phyloP scores from a whole-genome alignment of 495 filamentous ascomycete genomes.

The Penicillium daleae region DNA sequence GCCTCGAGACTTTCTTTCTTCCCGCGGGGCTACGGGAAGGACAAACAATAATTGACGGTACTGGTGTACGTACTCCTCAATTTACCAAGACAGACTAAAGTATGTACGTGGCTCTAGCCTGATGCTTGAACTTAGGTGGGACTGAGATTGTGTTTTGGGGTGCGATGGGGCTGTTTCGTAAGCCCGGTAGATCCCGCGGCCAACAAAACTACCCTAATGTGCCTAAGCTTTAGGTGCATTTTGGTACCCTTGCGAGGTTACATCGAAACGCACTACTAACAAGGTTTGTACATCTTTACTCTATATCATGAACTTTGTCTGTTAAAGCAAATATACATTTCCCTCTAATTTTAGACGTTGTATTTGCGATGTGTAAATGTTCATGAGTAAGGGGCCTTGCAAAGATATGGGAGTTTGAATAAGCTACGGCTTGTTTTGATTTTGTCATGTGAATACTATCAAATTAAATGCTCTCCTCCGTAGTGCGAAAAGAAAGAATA shows the following conservation, averaged over 20 bases:
- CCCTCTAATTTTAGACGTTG: background rate
- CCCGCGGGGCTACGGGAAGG: too few species aligned
- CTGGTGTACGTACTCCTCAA: background rate
- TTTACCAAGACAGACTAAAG: background rate
- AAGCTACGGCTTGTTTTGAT: too few species aligned
- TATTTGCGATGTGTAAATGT: too few species aligned
- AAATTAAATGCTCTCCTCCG: too few species aligned
- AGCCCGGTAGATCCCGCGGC: background rate
- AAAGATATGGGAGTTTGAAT: too few species aligned
- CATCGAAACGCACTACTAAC: background rate
- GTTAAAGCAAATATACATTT: background rate
- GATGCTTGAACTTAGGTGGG: background rate
- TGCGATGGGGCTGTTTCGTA: background rate
- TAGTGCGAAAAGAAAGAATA: too few species aligned
- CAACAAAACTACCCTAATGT: background rate
- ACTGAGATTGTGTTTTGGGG: background rate
- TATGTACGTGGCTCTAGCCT: background rate
- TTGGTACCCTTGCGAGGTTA: background rate
- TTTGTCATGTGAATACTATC: too few species aligned
- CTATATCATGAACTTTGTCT: background rate
- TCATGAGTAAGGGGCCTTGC: too few species aligned
- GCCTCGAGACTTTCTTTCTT: background rate
- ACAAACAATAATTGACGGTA: background rate
- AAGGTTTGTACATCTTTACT: background rate
- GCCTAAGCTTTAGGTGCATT: background rate